Percentiles rank a stretch among this genome's conserved stretches.
These are phyloP conservation scores for Vitis hybrid DNA, from an alignment of 177 flowering plant species.

Conservation along the genomic window DNA sequence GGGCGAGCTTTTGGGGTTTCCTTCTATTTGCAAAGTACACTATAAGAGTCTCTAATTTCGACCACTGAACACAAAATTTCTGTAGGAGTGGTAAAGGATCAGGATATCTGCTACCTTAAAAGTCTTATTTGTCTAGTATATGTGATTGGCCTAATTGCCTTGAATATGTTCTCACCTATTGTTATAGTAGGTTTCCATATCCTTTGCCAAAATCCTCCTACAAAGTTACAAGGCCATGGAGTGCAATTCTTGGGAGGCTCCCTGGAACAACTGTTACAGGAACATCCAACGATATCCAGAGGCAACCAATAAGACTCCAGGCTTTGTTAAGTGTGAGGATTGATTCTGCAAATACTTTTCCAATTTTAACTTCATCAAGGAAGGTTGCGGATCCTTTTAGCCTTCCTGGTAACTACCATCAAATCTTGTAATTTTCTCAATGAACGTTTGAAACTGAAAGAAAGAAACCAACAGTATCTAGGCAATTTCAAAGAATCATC, in stretches of 20 bases:
- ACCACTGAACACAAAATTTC: not conserved
- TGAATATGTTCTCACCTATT: not conserved
- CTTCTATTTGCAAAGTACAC: slow-evolving; percentile 74
- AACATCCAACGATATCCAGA: slow-evolving; percentile 84
- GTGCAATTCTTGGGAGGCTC: slow-evolving; percentile 79
- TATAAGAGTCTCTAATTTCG: slow-evolving; percentile 42
- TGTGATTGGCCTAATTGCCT: not conserved
- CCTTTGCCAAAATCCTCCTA: slow-evolving; percentile 84
- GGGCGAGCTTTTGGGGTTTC: slow-evolving; percentile 59
- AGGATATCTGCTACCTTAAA: not conserved
- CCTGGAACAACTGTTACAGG: slow-evolving; percentile 71
- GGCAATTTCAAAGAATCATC: no score
- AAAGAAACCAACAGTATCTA: no score
- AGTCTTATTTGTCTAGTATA: not conserved
- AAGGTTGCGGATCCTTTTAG: slow-evolving; percentile 51
- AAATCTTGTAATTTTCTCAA: no score
- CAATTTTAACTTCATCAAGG: slow-evolving; percentile 68
- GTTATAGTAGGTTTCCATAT: slow-evolving; percentile 63
- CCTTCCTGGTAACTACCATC: not conserved
- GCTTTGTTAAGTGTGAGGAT: slow-evolving; percentile 66
- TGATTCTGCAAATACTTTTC: slow-evolving; percentile 85
- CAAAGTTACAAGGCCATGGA: slow-evolving; percentile 89
- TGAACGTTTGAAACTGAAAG: no score
- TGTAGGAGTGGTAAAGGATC: slow-evolving; percentile 31
- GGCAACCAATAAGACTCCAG: slow-evolving; percentile 58